A percentile compares a stretch with the other conserved stretches of the same genome.
Evolutionary conservation across 352 stramenopile genomes (phyloP).

Genomic region (Blastocystis sp.): DNA sequence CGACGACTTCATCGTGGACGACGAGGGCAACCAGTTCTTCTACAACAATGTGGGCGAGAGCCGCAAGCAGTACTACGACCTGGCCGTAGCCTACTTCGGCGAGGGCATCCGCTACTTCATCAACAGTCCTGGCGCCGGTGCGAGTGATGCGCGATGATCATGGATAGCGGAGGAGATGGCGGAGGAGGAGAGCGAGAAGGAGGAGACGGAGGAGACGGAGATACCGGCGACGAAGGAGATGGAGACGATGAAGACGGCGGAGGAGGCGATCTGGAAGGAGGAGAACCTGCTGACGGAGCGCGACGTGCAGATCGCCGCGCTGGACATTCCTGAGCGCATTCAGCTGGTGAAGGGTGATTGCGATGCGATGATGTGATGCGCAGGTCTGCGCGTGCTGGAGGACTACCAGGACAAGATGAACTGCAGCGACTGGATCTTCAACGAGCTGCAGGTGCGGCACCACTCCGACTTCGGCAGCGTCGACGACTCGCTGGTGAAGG

Average conservation of each 20-base stretch:
- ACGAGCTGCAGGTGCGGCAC: conserved; percentile 16
- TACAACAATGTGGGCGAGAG: conserved; percentile 48
- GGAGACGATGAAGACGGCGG: neutral
- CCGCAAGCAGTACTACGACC: conserved; percentile 33
- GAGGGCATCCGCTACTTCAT: conserved; percentile 63
- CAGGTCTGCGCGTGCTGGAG: conserved; percentile 27
- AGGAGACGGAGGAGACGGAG: neutral
- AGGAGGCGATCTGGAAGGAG: conserved; percentile 45
- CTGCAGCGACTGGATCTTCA: conserved; percentile 45
- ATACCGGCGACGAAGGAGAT: conserved; percentile 14
- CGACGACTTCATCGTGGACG: conserved; percentile 62
- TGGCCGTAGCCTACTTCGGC: conserved; percentile 58
- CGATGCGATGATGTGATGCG: neutral
- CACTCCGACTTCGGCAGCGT: neutral
- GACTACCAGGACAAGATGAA: conserved; percentile 14
- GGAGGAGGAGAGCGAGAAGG: neutral
- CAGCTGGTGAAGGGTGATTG: conserved; percentile 11
- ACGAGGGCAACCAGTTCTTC: conserved; percentile 44
- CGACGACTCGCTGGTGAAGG: conserved; percentile 17
- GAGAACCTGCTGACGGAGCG: conserved; percentile 58
- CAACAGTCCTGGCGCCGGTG: conserved; percentile 30
- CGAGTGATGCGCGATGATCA: neutral
- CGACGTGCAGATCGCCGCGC: conserved; percentile 32
- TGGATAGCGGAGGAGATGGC: conserved; percentile 50
- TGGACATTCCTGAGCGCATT: conserved; percentile 55